These are phyloP conservation scores for Vanrija sp. DNA, from an alignment of 1,284 basidiomycete genomes.

Conservation along the genomic window DNA sequence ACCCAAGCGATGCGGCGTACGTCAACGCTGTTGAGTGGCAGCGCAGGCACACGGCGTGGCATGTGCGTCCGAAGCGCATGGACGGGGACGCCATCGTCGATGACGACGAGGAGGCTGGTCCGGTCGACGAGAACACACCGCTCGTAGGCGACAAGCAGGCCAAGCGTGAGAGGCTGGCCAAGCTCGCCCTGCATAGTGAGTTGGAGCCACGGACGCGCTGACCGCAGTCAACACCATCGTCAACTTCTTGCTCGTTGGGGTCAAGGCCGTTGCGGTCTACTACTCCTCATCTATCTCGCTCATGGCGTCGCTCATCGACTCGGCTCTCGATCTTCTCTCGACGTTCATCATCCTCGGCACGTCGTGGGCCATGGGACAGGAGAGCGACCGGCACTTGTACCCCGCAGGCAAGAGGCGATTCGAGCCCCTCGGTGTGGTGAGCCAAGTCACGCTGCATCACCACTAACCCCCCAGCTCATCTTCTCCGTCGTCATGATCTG, in stretches of 20 bases:
- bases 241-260: constrained; percentile 53
- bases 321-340: constrained; percentile 55
- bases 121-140: constrained; percentile 20
- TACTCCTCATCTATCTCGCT: constrained; percentile 57
- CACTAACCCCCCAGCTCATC: constrained; percentile 38
- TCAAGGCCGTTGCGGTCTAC: constrained; percentile 54
- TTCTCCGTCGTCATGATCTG: constrained; percentile 59
- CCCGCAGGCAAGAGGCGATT: constrained; percentile 55
- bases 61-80: too few species aligned
- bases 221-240: constrained; percentile 47
- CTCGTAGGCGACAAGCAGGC: constrained; percentile 28
- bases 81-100: not conserved
- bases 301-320: constrained; percentile 55
- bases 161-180: constrained; percentile 36
- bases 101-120: constrained; percentile 7
- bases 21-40: too few species aligned
- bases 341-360: constrained; percentile 52
- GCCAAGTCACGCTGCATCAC: constrained; percentile 18
- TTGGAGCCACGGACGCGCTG: not conserved
- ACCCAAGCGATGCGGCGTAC: too few species aligned
- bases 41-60: too few species aligned
- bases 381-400: constrained; percentile 45
- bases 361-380: constrained; percentile 44
- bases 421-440: constrained; percentile 51
- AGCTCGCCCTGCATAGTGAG: constrained; percentile 42